phyloP scores from a whole-genome alignment of 768 basidiomycete species.

The Panus rudis region DNA sequence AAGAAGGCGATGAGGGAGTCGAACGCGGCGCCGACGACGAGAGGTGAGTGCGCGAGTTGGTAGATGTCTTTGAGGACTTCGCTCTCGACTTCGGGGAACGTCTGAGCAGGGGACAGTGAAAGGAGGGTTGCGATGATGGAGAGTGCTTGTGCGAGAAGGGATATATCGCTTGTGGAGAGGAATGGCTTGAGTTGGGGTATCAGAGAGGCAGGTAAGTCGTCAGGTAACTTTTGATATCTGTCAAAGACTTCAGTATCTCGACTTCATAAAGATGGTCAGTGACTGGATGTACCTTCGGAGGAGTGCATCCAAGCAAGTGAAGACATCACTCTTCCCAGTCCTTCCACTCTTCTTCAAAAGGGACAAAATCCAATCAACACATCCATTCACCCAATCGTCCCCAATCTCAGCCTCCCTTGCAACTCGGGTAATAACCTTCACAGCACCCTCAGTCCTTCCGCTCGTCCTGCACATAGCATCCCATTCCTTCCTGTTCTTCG shows the following conservation, averaged over 20 bases:
- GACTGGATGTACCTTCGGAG: constrained; percentile 46
- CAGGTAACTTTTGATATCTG: constrained; percentile 39
- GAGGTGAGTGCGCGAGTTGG: constrained; percentile 68
- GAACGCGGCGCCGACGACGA: constrained; percentile 68
- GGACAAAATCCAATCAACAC: constrained; percentile 68
- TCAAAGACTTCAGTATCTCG: background rate
- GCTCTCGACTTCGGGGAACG: constrained; percentile 75
- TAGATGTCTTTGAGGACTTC: constrained; percentile 62
- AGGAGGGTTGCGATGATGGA: constrained; percentile 61
- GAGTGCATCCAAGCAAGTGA: constrained; percentile 67
- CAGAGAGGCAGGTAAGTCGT: constrained; percentile 52
- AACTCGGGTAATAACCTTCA: constrained; percentile 80
- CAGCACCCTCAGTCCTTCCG: constrained; percentile 67
- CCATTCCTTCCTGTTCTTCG: constrained; percentile 71
- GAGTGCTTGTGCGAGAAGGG: constrained; percentile 68
- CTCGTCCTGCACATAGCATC: constrained; percentile 65
- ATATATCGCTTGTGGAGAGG: constrained; percentile 69
- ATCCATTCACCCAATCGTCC: constrained; percentile 77
- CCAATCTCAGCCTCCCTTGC: constrained; percentile 64
- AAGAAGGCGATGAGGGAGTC: constrained; percentile 84
- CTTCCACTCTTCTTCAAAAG: constrained; percentile 76
- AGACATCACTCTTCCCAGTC: constrained; percentile 71
- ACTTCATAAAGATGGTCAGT: background rate
- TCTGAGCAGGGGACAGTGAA: constrained; percentile 53
- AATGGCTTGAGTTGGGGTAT: constrained; percentile 72